Evolutionary conservation across 2,329 filamentous ascomycete genomes (phyloP).

Genomic region (Coniochaeta sp.): DNA sequence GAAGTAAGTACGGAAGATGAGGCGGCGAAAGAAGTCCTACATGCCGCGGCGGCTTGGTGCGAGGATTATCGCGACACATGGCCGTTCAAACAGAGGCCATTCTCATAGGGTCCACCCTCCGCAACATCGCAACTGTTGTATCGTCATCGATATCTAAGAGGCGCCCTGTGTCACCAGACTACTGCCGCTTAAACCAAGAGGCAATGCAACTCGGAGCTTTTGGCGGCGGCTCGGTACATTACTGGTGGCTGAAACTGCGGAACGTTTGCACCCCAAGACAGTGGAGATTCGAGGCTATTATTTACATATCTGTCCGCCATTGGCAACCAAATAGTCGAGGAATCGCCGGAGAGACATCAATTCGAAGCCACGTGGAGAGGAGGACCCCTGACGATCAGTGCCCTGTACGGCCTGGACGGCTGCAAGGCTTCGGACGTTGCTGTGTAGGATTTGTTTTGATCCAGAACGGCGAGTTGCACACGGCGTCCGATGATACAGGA

Average conservation of each 20-base stretch:
- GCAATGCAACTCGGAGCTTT: not conserved
- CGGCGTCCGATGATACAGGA: not conserved
- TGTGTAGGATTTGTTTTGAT: not conserved
- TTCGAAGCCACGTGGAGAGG: not conserved
- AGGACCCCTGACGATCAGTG: not conserved
- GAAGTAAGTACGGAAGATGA: not conserved
- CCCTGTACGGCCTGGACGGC: not conserved
- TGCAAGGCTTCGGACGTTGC: not conserved
- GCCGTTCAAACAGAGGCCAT: too few species aligned
- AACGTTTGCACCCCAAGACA: not conserved
- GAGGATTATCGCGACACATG: not conserved
- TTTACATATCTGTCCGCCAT: not conserved
- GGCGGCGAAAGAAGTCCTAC: constrained; percentile 10
- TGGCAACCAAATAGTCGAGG: not conserved
- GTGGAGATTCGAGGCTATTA: not conserved
- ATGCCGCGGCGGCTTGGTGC: constrained; percentile 14
- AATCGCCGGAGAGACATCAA: not conserved
- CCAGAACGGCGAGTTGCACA: not conserved
- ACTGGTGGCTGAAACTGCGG: not conserved
- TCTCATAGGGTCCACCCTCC: not conserved
- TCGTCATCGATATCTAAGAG: not conserved
- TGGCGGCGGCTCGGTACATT: not conserved
- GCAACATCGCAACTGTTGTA: constrained; percentile 1
- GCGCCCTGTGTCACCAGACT: not conserved
- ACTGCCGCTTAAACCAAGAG: not conserved